Evolutionary conservation across 2,329 filamentous ascomycete species (phyloP).

Genomic region (Fusarium sarcochroum): DNA sequence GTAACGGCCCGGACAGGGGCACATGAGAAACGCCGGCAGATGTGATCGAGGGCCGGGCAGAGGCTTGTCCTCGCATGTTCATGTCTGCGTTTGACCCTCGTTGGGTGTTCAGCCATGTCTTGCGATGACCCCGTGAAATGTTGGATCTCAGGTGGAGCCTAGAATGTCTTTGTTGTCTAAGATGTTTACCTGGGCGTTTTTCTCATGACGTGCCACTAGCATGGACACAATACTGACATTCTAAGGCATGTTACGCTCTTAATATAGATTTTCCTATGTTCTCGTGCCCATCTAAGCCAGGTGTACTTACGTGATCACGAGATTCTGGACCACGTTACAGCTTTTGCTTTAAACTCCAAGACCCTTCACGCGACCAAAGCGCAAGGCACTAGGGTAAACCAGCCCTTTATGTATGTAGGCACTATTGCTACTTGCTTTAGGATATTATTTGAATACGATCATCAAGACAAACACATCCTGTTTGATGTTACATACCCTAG

Average conservation of each 20-base stretch:
- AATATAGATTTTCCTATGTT: not conserved
- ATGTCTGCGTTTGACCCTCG: not conserved
- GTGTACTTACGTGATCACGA: not conserved
- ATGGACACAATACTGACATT: not conserved
- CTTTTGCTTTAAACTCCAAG: not conserved
- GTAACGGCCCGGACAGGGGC: constrained; percentile 27
- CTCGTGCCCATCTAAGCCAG: not conserved
- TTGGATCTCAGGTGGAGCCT: not conserved
- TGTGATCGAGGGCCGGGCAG: not conserved
- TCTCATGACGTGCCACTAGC: not conserved
- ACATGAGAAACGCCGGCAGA: constrained; percentile 5
- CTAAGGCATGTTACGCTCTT: not conserved
- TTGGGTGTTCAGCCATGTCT: not conserved
- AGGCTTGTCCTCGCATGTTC: not conserved
- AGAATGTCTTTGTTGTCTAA: too few species aligned
- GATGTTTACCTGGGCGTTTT: not conserved
- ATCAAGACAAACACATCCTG: too few species aligned
- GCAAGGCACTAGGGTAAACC: constrained; percentile 4
- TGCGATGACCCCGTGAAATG: not conserved
- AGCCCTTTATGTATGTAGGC: not conserved
- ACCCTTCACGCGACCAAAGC: constrained; percentile 6
- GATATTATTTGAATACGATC: too few species aligned
- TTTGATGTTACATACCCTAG: too few species aligned
- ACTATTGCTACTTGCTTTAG: too few species aligned
- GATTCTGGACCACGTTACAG: not conserved